Base-by-base conservation (phyloP, 805 yeast genomes). In the Clavispora vitiphila region DNA sequence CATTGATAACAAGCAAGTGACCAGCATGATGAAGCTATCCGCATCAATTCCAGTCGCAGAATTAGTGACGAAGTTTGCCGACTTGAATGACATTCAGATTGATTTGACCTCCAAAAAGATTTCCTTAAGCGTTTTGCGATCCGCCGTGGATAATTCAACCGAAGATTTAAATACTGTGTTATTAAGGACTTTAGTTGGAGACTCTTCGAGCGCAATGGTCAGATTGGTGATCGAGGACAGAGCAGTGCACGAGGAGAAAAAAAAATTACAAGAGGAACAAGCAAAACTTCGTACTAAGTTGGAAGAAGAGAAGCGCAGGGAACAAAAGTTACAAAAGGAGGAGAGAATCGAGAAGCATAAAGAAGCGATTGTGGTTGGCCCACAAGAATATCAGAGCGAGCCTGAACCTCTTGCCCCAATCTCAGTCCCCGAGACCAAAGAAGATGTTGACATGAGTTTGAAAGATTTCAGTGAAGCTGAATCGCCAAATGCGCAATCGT, bases 81-180 rank as follows among this genome's bases (percentile, higher is more conserved):
- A 34, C 18, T 27, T 24, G 20, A 21, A 25, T 12, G 42, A 32
- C 43, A 53, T 11, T 50, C 46, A 2, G 39, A 42, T 25, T 19
- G 47, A 31, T 62, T 61, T 45, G 40, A 60, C 29, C 31, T 49
- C 37, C 47, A 51, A 40, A 51, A 53, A 36, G 35, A 38, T 50
- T n/a, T 44, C 49, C n/a, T 14, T 51, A n/a, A 32, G 46, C 10
- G 42, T 44, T 2, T 30, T 49, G 39, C 46, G 46, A 27, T 38
- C 38, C n/a, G 29, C 24, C 1, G 35, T 45, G 12, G 35, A 35
- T 18, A 44, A 35, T 22, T 16, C 16, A 34, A 38, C 37, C 40
- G 18, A 41, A 4, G 47, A 41, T 20, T 49, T 39, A 14, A 22
- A 11, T 7, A 21, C n/a, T 10, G 25, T 31, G 15, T 35, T 39